These are phyloP conservation scores for Plasmodium falciparum DNA, from an alignment of 169 alveolate genomes.

Conservation along the genomic window DNA sequence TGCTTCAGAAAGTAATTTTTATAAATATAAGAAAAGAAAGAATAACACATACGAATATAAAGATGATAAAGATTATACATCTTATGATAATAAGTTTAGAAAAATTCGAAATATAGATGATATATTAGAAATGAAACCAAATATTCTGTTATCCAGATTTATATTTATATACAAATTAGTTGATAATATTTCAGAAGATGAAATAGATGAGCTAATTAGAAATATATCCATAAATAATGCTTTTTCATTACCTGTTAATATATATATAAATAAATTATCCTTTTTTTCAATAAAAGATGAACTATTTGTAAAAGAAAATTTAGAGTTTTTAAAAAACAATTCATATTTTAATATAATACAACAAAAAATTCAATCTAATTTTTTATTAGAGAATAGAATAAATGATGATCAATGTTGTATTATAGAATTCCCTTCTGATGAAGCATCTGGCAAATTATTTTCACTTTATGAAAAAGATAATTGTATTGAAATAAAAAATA, in stretches of 20 bases:
- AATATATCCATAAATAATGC: conserved; percentile 82
- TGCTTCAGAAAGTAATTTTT: conserved; percentile 14
- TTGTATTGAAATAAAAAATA: conserved; percentile 24
- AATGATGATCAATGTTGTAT: conserved; percentile 67
- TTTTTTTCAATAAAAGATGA: conserved; percentile 55
- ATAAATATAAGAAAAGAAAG: conserved; percentile 12
- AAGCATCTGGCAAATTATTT: conserved; percentile 70
- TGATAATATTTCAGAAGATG: conserved; percentile 78
- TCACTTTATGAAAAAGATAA: conserved; percentile 74
- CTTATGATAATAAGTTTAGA: conserved; percentile 1
- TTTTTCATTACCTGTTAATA: conserved; percentile 79
- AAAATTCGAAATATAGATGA: conserved; percentile 23
- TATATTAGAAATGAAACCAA: conserved; percentile 42
- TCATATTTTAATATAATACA: conserved; percentile 62
- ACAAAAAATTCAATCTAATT: conserved; percentile 13
- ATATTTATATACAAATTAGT: conserved; percentile 47
- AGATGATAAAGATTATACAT: not conserved
- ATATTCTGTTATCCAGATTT: conserved; percentile 57
- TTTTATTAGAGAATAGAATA: conserved; percentile 15
- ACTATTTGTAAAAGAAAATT: conserved; percentile 45
- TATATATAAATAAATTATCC: conserved; percentile 63
- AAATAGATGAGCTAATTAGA: conserved; percentile 81
- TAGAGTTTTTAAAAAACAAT: conserved; percentile 72
- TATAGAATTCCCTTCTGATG: conserved; percentile 66
- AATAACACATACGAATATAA: conserved; percentile 14